Evolutionary conservation across 1,284 basidiomycete species (phyloP).

Genomic region (Leccinum griseonigrum): DNA sequence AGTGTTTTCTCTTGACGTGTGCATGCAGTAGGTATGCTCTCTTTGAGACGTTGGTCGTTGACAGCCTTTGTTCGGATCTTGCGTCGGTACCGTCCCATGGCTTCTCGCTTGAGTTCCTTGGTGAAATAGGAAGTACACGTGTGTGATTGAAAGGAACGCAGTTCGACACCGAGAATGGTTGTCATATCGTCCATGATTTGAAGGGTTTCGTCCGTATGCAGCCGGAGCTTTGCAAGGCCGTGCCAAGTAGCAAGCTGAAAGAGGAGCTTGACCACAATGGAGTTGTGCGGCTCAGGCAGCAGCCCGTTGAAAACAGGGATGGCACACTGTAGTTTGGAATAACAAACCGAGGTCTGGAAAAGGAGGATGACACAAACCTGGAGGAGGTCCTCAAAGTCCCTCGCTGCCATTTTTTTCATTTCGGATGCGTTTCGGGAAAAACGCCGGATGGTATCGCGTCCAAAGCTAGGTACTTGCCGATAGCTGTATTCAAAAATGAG

Average conservation of each 20-base stretch:
- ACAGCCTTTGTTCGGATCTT: background rate
- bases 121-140: background rate
- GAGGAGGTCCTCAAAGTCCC: background rate
- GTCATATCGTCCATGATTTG: background rate
- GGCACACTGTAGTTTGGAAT: background rate
- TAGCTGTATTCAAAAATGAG: background rate
- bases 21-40: background rate
- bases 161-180: background rate
- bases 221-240: background rate
- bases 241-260: background rate
- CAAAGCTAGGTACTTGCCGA: background rate
- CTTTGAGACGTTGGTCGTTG: background rate
- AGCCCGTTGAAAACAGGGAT: background rate
- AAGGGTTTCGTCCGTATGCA: background rate
- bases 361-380: background rate
- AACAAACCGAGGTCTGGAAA: background rate
- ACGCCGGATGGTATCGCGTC: background rate
- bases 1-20: no score
- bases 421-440: background rate
- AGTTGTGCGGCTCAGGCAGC: background rate
- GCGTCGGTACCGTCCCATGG: background rate
- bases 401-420: background rate
- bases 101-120: background rate
- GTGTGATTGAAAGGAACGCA: background rate
- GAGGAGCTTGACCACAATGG: background rate